Evolutionary conservation across 2,329 filamentous ascomycete species (phyloP).

Genomic region (Paramyrothecium sp.): DNA sequence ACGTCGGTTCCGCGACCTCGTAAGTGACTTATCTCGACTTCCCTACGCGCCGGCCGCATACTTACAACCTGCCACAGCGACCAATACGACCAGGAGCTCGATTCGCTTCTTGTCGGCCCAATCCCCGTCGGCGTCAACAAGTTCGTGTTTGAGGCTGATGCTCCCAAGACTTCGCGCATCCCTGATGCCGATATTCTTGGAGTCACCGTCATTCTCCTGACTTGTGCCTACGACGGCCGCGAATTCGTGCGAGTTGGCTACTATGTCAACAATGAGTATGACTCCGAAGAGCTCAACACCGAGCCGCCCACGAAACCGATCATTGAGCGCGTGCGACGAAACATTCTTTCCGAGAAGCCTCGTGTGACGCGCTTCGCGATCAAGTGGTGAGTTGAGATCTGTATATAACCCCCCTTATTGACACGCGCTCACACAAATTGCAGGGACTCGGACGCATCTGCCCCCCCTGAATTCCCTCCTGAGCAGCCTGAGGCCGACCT

Average conservation of each 20-base stretch:
- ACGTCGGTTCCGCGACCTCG: constrained; percentile 97
- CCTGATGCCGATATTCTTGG: constrained; percentile 94
- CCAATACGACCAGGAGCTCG: constrained; percentile 97
- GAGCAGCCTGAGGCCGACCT: constrained; percentile 96
- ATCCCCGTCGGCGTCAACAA: constrained; percentile 98
- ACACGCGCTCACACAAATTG: not conserved
- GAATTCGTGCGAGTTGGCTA: constrained; percentile 98
- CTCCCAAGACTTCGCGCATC: constrained; percentile 86
- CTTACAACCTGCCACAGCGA: constrained; percentile 54
- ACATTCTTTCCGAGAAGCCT: constrained; percentile 94
- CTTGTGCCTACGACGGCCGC: constrained; percentile 91
- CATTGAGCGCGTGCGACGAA: constrained; percentile 87
- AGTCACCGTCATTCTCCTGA: constrained; percentile 94
- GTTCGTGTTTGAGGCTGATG: constrained; percentile 94
- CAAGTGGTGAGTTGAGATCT: constrained; percentile 72
- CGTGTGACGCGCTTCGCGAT: constrained; percentile 96
- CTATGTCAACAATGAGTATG: constrained; percentile 99
- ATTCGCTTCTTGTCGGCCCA: constrained; percentile 94
- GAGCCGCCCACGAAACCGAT: constrained; percentile 91
- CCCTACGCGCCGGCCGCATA: constrained; percentile 11
- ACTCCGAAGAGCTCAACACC: constrained; percentile 81
- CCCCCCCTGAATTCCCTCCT: constrained; percentile 91
- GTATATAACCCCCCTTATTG: constrained; percentile 2
- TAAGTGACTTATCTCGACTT: constrained; percentile 44
- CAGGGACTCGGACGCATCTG: constrained; percentile 97